Conservation (phyloP, 2,329 filamentous ascomycete genomes). For the Fusarium sp. region DNA sequence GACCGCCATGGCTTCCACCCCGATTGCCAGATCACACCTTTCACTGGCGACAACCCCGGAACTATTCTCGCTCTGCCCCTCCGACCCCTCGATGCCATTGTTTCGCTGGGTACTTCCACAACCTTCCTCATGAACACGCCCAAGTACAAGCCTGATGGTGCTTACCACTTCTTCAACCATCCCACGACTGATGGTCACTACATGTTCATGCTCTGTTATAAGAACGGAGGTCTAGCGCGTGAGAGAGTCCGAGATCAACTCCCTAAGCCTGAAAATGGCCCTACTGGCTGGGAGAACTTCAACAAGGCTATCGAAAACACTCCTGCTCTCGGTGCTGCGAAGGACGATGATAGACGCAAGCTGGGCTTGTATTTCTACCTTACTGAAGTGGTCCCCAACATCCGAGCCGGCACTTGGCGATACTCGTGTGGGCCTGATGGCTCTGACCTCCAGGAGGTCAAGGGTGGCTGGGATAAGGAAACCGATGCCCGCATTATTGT, state of each 20-base stretch:
- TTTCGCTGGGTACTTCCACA: constrained; percentile 93
- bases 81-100: constrained; percentile 89
- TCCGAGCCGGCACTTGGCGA: constrained; percentile 87
- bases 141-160: constrained; percentile 87
- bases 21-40: constrained; percentile 82
- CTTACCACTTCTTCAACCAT: constrained; percentile 98
- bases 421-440: constrained; percentile 73
- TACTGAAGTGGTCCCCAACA: constrained; percentile 94
- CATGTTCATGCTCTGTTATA: constrained; percentile 99
- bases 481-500: constrained; percentile 89
- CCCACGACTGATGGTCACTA: constrained; percentile 90
- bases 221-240: constrained; percentile 93
- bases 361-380: constrained; percentile 95
- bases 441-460: constrained; percentile 57
- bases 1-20: constrained; percentile 79
- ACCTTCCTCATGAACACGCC: constrained; percentile 98
- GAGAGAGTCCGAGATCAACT: constrained; percentile 89
- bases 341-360: constrained; percentile 70
- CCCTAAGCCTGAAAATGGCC: constrained; percentile 61
- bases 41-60: constrained; percentile 95
- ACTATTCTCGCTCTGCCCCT: constrained; percentile 93
- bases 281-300: constrained; percentile 81
- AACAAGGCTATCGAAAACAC: constrained; percentile 78
- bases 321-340: constrained; percentile 74
- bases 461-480: constrained; percentile 59